Conservation (phyloP, 2,329 filamentous ascomycete genomes). For the Penicillium sp. region DNA sequence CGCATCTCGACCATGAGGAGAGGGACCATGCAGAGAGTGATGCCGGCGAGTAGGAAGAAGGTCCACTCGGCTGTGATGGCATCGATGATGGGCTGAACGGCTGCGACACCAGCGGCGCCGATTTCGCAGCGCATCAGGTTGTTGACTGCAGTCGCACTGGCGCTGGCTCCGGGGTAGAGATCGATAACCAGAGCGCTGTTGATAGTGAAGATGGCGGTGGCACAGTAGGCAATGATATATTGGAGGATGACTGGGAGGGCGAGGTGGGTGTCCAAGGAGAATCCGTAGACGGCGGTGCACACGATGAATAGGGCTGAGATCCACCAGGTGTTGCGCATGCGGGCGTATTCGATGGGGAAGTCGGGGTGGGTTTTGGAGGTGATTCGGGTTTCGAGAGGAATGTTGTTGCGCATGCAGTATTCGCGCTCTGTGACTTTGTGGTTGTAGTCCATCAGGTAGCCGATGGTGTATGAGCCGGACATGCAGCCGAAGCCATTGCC, state of each 20-base stretch:
- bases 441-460: conserved; percentile 45
- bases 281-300: conserved; percentile 34
- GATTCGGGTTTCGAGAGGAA: conserved; percentile 29
- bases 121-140: conserved; percentile 39
- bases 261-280: conserved; percentile 27
- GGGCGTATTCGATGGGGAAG: conserved; percentile 43
- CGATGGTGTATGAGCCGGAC: conserved; percentile 42
- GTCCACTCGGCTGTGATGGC: conserved; percentile 29
- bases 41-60: conserved; percentile 30
- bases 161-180: conserved; percentile 32
- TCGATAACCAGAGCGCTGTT: conserved; percentile 41
- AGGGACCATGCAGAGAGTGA: conserved; percentile 25
- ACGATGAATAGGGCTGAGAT: conserved; percentile 39
- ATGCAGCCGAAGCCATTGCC: conserved; percentile 45
- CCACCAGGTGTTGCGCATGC: conserved; percentile 42
- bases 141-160: conserved; percentile 39
- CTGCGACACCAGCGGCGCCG: conserved; percentile 36
- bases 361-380: conserved; percentile 35
- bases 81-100: conserved; percentile 33
- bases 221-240: conserved; percentile 37
- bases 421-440: conserved; percentile 34
- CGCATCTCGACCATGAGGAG: conserved; percentile 26
- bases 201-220: conserved; percentile 36
- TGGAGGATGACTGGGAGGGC: conserved; percentile 39
- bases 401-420: conserved; percentile 32